Percentiles rank a stretch among this genome's conserved stretches.
Evolutionary conservation across 306 rosid species (phyloP).

Genomic region (Abrus pulchellus): DNA sequence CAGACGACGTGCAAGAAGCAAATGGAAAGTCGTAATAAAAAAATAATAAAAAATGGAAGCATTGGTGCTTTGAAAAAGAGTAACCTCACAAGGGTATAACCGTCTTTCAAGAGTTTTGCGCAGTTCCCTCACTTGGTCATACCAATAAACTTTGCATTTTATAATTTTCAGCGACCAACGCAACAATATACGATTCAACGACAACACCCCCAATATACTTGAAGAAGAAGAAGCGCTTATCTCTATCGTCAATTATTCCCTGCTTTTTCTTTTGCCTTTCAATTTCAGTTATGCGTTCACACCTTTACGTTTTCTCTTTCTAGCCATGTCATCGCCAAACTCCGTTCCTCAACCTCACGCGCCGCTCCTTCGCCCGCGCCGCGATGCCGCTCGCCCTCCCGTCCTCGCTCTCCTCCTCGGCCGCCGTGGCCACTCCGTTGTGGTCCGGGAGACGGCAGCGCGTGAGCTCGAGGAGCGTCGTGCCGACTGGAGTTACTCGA

Average conservation of each 20-base stretch:
- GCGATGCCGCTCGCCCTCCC: constrained; percentile 55
- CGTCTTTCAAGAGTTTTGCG: not conserved
- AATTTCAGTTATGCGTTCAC: constrained; percentile 27
- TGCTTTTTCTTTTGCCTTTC: not conserved
- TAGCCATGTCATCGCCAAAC: constrained; percentile 59
- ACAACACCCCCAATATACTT: not conserved
- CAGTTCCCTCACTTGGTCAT: not conserved
- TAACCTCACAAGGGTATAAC: not conserved
- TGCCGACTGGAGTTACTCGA: constrained; percentile 96
- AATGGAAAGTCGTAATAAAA: too few species aligned
- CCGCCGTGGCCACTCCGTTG: constrained; percentile 79
- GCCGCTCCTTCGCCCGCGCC: constrained; percentile 79
- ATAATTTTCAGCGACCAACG: not conserved
- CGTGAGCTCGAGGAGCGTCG: constrained; percentile 90
- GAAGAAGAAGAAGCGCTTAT: not conserved
- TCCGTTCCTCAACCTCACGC: constrained; percentile 53
- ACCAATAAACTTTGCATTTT: not conserved
- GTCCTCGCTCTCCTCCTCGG: constrained; percentile 77
- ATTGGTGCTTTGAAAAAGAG: too few species aligned
- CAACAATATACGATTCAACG: not conserved
- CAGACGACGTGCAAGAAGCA: too few species aligned
- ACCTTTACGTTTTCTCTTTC: constrained; percentile 25
- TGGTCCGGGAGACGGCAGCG: constrained; percentile 95
- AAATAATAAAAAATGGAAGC: too few species aligned
- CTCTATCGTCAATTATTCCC: not conserved